These are phyloP conservation scores for Colletotrichum orbiculare DNA, from an alignment of 2,329 filamentous ascomycete genomes.

Conservation along the genomic window DNA sequence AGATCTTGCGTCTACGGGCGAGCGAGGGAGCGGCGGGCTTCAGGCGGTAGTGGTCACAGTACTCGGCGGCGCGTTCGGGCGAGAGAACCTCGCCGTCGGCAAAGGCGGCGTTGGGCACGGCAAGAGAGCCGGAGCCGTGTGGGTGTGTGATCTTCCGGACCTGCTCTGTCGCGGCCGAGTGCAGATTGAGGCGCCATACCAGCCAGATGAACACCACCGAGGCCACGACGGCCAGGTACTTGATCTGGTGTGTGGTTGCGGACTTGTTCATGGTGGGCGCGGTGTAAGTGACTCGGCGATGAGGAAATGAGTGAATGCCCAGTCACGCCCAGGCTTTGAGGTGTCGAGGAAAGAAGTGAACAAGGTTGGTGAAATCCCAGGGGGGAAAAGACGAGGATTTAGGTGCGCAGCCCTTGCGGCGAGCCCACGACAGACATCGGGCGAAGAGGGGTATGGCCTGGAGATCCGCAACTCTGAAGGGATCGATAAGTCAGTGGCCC, in stretches of 20 bases:
- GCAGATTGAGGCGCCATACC: slow-evolving; percentile 25
- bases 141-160: slow-evolving; percentile 18
- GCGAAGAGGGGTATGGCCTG: slow-evolving; percentile 20
- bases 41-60: slow-evolving; percentile 53
- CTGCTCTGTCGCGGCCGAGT: slow-evolving; percentile 9
- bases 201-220: slow-evolving; percentile 34
- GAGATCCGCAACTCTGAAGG: slow-evolving; percentile 16
- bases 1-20: slow-evolving; percentile 59
- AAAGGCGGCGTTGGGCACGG: not conserved
- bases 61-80: slow-evolving; percentile 33
- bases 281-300: not conserved
- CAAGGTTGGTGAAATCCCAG: not conserved
- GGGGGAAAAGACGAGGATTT: not conserved
- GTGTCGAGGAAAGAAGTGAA: not conserved
- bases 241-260: slow-evolving; percentile 18
- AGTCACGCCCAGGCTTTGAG: not conserved
- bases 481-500: slow-evolving; percentile 9
- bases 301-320: not conserved
- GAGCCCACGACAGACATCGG: slow-evolving; percentile 5
- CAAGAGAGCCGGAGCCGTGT: not conserved
- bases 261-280: slow-evolving; percentile 17
- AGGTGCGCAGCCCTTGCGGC: not conserved
- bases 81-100: slow-evolving; percentile 23
- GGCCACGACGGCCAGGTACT: slow-evolving; percentile 19
- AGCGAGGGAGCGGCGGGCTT: slow-evolving; percentile 43